Evolutionary conservation across 176 grass and related monocot genomes (phyloP), one percentile per base, ranked within the genome.

Genomic region (Poa annua): DNA sequence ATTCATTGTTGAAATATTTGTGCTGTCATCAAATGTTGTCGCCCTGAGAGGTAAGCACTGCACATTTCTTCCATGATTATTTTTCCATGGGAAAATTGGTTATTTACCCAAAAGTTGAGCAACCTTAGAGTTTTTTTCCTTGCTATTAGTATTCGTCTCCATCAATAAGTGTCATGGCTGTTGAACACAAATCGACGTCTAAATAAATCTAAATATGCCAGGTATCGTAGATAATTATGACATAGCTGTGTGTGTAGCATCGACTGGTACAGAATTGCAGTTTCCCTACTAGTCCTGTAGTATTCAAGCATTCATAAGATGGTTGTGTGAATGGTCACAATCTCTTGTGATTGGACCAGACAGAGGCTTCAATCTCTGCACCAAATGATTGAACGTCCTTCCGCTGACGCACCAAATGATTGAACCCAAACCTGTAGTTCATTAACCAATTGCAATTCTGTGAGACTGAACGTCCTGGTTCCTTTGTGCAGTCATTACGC

Each of bases 11-110:
- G 88, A 93, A 53, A 71, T 95, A 80, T 92, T 93, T 88, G 88
- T 95, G 82, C 89, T 95, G 49, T 91, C 91, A 77, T 98, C 96
- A 87, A 98, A 98, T 87, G 79, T 80, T 65, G 88, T 98, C 34
- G 90, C 92, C 71, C 80, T 95, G 66, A 91, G 77, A 95, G 96
- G 96, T 98, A 83, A 80, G 74, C 35, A 49, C 13, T 77, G 42
- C 53, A 63, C 0, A 25, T 63, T 68, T 82, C 29, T 63, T 11
- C 45, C 6, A 32, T 45, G 24, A 52, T 29, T 53, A 78, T 73
- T 29, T 29, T 29, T 29, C 1, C 29, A 29, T 29, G 29, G 29
- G 29, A 29, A 29, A 29, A 29, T 29, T 29, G 29, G 29, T 29
- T 29, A 29, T 29, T 29, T 29, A 29, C 29, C 29, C 29, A 29